Conservation (phyloP, 2,329 filamentous ascomycete genomes). For the Laburnicola sp. region DNA sequence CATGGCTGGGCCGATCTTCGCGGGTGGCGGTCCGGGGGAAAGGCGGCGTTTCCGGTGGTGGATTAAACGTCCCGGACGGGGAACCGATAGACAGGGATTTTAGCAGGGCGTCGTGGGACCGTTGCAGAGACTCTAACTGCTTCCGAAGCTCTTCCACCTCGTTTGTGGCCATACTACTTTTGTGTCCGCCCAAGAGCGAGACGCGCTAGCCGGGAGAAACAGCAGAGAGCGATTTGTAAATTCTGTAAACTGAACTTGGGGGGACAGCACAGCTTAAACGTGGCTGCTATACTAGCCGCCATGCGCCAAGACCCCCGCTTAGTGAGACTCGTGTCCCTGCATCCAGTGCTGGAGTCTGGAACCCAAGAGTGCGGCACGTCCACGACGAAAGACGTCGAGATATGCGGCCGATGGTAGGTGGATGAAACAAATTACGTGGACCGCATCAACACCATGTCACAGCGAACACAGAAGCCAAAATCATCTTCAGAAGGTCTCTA, state of each 20-base stretch:
- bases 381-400: no score
- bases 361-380: no score
- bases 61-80: conserved; percentile 36
- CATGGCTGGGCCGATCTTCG: conserved; percentile 22
- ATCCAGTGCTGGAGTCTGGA: no score
- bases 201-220: neutral
- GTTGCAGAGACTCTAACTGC: conserved; percentile 39
- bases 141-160: conserved; percentile 39
- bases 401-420: no score
- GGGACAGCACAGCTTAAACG: conserved; percentile 7
- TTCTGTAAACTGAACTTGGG: neutral
- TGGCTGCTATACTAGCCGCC: no score
- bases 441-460: no score
- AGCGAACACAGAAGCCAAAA: no score
- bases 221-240: neutral
- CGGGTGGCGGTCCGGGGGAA: conserved; percentile 28
- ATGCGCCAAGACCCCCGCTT: no score
- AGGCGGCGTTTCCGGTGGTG: conserved; percentile 26
- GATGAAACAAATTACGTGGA: no score
- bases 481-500: no score
- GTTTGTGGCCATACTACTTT: conserved; percentile 25
- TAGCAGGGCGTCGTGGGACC: conserved; percentile 35
- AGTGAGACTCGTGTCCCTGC: no score
- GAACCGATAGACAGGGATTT: conserved; percentile 32
- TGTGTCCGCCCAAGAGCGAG: neutral